These are phyloP conservation scores for Scedosporium boydii DNA, from an alignment of 2,329 filamentous ascomycete genomes.

Conservation along the genomic window DNA sequence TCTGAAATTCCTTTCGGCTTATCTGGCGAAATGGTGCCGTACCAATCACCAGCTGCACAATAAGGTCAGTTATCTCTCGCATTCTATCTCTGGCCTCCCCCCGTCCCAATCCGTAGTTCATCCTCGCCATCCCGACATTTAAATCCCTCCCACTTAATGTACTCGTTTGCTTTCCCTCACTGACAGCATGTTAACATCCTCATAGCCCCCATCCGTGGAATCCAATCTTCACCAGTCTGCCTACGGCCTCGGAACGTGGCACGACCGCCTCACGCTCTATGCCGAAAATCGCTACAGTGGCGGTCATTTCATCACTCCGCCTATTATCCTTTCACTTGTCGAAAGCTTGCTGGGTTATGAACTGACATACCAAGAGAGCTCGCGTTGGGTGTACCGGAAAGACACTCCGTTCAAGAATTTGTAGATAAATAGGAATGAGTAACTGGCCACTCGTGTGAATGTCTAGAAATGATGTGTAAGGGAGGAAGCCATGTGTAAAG, in stretches of 20 bases:
- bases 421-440: no score
- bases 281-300: constrained; percentile 22
- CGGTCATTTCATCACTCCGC: constrained; percentile 26
- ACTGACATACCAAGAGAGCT: neutral
- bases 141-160: neutral
- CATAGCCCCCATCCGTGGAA: constrained; percentile 30
- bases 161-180: no score
- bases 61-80: constrained; percentile 15
- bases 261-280: constrained; percentile 31
- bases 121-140: neutral
- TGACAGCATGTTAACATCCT: neutral
- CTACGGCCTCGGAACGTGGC: constrained; percentile 32
- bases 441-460: no score
- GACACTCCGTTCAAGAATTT: neutral
- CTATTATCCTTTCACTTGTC: constrained; percentile 34
- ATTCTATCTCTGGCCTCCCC: constrained; percentile 6
- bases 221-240: constrained; percentile 32
- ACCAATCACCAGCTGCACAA: constrained; percentile 28
- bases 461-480: no score
- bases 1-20: constrained; percentile 32
- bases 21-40: constrained; percentile 37
- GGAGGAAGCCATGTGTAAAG: no score
- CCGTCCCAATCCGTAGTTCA: no score
- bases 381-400: neutral
- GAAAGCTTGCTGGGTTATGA: constrained; percentile 37